Conservation (phyloP, 345 rosid species). For the Bruguiera sexangula region DNA sequence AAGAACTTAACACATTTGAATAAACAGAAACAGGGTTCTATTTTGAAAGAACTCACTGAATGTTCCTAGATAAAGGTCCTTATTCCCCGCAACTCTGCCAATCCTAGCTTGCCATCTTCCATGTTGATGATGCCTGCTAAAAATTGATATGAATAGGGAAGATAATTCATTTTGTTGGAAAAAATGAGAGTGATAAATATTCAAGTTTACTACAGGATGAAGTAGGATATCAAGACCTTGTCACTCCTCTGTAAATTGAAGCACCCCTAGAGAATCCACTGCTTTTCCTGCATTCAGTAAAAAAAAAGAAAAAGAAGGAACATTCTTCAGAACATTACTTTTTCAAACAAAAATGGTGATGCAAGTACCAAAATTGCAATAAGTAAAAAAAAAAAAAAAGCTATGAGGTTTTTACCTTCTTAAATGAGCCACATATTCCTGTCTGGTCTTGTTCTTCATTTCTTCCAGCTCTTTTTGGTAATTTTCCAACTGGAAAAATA, state of each 20-base stretch:
- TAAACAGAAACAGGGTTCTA: neutral
- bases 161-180: neutral
- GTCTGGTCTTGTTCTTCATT: conserved; percentile 83
- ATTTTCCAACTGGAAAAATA: conserved; percentile 55
- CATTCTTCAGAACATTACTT: too few relatives aligned
- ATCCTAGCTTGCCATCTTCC: conserved; percentile 99
- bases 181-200: neutral
- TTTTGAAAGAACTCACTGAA: conserved; percentile 49
- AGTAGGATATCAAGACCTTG: conserved; percentile 51
- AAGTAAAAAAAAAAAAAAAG: neutral
- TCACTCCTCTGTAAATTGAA: conserved; percentile 97
- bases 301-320: conserved; percentile 1
- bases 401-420: conserved; percentile 46
- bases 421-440: conserved; percentile 90
- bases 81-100: conserved; percentile 97
- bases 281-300: conserved; percentile 58
- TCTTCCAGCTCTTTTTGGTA: conserved; percentile 73
- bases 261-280: conserved; percentile 99
- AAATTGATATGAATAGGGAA: neutral
- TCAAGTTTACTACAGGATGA: neutral
- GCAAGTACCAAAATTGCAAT: neutral
- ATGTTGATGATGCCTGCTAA: conserved; percentile 82
- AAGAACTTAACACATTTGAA: neutral
- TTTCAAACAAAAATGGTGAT: neutral
- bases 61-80: conserved; percentile 96